Base-by-base conservation (phyloP, 2,329 filamentous ascomycete species). In the Chrysosporium keratinophilum region DNA sequence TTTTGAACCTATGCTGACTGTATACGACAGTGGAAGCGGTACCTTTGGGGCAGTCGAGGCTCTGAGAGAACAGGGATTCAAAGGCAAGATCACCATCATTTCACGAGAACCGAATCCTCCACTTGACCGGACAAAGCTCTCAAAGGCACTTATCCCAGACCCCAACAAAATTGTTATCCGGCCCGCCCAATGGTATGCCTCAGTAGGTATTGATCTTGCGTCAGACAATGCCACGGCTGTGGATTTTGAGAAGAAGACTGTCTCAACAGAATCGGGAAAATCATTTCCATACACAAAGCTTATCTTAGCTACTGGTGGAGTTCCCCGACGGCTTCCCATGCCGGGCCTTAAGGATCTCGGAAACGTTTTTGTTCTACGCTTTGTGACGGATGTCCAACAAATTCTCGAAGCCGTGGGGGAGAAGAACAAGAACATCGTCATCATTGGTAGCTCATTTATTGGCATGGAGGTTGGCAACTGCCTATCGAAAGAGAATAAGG, bases 381-480 rank as follows among this genome's bases (percentile, higher is more conserved):
- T 76, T 10, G 76, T 94, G n/a, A 78, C 83, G 41, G 84, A 97
- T 64, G 81, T 84, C 0, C 81, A 90, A 67, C 78, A 77, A 55
- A 96, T 98, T 60, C 77, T 88, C 23, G 77, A 75, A 1, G 88
- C 88, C 5, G 86, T 95, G 45, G 88, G 88, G 5, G 74, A 79
- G 31, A 81, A 87, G 42, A 85, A 87, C 65, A 96, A 95, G 78
- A 96, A 95, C 70, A 82, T 98, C 60, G 88, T 95, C 45, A 78
- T 98, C 12, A 77, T 98, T 52, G 93, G 93, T 40, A 91, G 86
- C 56, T 95, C 88, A 0, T 98, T 98, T 70, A 98, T 98, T 65
- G 93, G 93, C 40, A 94, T 98, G 87, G 93, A 98, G 70, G 81
- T 94, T n/a, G 91, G 87, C 57, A 93, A 90, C 59, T 84, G 75